Base-by-base conservation (phyloP, 108 stramenopile species). In the Nitzschia sp. region DNA sequence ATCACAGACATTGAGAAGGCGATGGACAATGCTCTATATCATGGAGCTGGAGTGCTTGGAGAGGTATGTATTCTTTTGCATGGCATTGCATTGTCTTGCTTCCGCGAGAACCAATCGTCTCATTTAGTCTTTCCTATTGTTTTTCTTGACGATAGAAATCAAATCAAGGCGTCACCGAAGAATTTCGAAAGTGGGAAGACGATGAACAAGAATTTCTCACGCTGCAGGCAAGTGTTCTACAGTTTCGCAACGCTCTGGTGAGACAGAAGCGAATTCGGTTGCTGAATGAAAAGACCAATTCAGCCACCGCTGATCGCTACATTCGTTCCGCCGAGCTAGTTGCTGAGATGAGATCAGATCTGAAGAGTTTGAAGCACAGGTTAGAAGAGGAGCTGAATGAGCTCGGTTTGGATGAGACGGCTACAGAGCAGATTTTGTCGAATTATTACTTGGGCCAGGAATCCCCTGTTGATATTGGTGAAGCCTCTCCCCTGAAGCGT, bases 331-430 rank as follows among this genome's bases (percentile, higher is more conserved):
- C 90, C 52, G 72, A 57, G 41, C 66, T 93, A 2, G 80, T 93
- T n/a, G 31, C 75, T 17, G 89, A 93, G 56, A 90, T 93, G 92
- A 72, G 86, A 36, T 72, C 82, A 15, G 92, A 93, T 53, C 75
- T 93, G 55, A 86, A 78, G 45, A 86, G 71, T 62, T 56, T 93
- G 48, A 89, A 88, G 54, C 69, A 67, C 13, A 60, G 89, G 21
- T 59, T 93, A 1, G 78, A 86, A 36, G 83, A 80, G 22, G 92
- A 93, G 53, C 66, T 91, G 30, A 64, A 55, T 16, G 88, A 87
- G 46, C 63, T 92, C 45, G 91, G 81, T 56, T 75, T 80, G 34
- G 58, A 66, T 23, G 62, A 75, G 16, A 45, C 30, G 15, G 45
- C 30, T 1, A 69, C 74, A 0, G 60, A 54, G 29, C 45, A 75